phyloP scores from a whole-genome alignment of 2,329 filamentous ascomycete species.

The Diaporthe vexans region DNA sequence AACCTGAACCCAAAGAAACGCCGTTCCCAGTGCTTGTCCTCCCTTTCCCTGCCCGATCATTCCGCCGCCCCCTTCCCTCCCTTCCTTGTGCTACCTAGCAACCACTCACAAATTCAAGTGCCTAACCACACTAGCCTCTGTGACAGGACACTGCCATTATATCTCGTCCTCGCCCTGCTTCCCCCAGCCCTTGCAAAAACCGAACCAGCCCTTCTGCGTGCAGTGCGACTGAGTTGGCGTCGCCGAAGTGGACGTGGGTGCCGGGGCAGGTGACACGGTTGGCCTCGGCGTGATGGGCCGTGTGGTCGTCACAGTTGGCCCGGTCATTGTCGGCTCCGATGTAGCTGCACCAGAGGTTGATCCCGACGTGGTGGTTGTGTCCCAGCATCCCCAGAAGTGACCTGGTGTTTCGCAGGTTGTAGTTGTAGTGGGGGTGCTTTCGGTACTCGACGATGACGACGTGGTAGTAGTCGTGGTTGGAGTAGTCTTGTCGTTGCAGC shows the following conservation, averaged over 20 bases:
- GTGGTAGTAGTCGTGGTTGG: constrained; percentile 47
- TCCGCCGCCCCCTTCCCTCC: not conserved
- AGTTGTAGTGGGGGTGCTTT: constrained; percentile 47
- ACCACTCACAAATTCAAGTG: not conserved
- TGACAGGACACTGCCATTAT: constrained; percentile 31
- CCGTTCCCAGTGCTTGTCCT: not conserved
- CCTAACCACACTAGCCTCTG: no score
- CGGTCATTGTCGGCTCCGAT: constrained; percentile 46
- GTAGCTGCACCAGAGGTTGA: constrained; percentile 42
- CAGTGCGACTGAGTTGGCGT: constrained; percentile 50
- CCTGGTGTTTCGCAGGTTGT: constrained; percentile 66
- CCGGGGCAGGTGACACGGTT: constrained; percentile 48
- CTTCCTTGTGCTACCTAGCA: not conserved
- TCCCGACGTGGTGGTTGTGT: constrained; percentile 51
- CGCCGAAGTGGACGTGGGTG: constrained; percentile 39
- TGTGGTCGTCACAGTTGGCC: constrained; percentile 46
- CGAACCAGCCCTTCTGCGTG: constrained; percentile 56
- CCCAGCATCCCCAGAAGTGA: constrained; percentile 69
- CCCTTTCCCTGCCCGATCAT: not conserved
- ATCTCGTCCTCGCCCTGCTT: constrained; percentile 45
- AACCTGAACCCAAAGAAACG: constrained; percentile 17
- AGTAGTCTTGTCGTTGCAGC: constrained; percentile 69
- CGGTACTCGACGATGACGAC: constrained; percentile 50
- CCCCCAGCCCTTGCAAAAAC: constrained; percentile 57
- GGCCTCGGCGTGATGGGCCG: constrained; percentile 50